Conservation (phyloP, 148 eudicot genomes). For the Euryodendron excelsum region DNA sequence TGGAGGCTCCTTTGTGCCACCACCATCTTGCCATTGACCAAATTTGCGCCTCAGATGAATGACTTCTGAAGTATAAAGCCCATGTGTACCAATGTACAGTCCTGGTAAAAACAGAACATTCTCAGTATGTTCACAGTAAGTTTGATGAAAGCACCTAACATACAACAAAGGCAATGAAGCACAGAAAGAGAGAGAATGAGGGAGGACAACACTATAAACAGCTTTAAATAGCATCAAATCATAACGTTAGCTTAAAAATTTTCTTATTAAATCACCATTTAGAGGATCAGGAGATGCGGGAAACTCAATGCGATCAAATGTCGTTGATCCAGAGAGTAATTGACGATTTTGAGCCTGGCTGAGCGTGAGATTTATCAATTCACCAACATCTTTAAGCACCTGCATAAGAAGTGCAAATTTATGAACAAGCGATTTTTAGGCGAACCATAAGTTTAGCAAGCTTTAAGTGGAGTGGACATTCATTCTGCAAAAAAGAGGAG, state of each 20-base stretch:
- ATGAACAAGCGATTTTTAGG: background rate
- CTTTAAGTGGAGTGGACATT: too few species aligned
- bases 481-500: background rate
- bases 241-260: conserved; percentile 1
- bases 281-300: conserved; percentile 75
- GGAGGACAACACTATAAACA: too few species aligned
- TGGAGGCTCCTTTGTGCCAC: conserved; percentile 37
- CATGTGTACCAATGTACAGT: conserved; percentile 82
- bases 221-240: background rate
- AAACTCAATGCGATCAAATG: conserved; percentile 82
- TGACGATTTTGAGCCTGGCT: conserved; percentile 70
- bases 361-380: conserved; percentile 56
- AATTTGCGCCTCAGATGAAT: conserved; percentile 81
- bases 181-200: too few species aligned
- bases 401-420: conserved; percentile 29
- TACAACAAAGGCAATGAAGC: too few species aligned
- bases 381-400: conserved; percentile 82
- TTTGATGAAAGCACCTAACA: too few species aligned
- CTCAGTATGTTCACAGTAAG: background rate
- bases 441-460: conserved; percentile 1
- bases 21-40: conserved; percentile 91
- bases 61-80: conserved; percentile 76
- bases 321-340: conserved; percentile 82
- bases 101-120: conserved; percentile 43
- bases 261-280: conserved; percentile 48